Evolutionary conservation across 1,284 basidiomycete genomes (phyloP).

Genomic region (Cryptococcus sp.): DNA sequence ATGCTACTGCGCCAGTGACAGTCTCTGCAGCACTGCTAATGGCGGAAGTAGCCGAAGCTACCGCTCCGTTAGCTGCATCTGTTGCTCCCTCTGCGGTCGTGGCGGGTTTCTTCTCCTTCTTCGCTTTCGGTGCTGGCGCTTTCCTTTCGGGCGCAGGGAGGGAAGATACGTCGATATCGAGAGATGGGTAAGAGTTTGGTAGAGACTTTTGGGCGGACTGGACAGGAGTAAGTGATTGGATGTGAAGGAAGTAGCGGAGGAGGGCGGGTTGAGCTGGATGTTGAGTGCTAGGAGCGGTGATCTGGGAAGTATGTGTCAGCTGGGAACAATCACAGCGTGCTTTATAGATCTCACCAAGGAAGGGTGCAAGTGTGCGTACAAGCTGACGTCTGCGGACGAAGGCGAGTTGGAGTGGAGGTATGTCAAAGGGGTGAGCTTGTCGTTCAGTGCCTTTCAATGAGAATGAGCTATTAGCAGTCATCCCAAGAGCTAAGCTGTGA

Average conservation of each 20-base stretch:
- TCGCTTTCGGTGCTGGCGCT: conserved; percentile 72
- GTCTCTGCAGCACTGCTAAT: conserved; percentile 15
- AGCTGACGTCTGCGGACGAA: conserved; percentile 80
- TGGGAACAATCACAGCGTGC: not conserved
- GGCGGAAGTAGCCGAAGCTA: conserved; percentile 22
- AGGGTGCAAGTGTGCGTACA: conserved; percentile 80
- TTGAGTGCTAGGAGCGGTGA: conserved; percentile 56
- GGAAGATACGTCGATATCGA: conserved; percentile 71
- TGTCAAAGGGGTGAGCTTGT: conserved; percentile 71
- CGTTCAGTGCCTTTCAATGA: conserved; percentile 64
- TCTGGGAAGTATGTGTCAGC: conserved; percentile 13
- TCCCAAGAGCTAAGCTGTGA: not conserved
- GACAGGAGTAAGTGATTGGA: conserved; percentile 69
- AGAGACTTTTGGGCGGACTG: conserved; percentile 46
- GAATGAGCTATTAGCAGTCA: not conserved
- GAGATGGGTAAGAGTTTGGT: conserved; percentile 58
- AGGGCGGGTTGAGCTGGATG: conserved; percentile 76
- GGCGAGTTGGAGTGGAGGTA: conserved; percentile 75
- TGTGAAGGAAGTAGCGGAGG: conserved; percentile 89
- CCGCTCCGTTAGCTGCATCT: conserved; percentile 16
- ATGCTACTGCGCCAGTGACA: conserved; percentile 17
- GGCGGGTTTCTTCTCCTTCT: conserved; percentile 59
- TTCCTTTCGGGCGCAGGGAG: conserved; percentile 74
- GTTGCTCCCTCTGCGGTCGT: conserved; percentile 36
- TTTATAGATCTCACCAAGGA: conserved; percentile 62